A percentile compares a stretch with the other conserved stretches of the same genome.
Conservation (phyloP, 805 yeast species). For the Metschnikowia gruessii region DNA sequence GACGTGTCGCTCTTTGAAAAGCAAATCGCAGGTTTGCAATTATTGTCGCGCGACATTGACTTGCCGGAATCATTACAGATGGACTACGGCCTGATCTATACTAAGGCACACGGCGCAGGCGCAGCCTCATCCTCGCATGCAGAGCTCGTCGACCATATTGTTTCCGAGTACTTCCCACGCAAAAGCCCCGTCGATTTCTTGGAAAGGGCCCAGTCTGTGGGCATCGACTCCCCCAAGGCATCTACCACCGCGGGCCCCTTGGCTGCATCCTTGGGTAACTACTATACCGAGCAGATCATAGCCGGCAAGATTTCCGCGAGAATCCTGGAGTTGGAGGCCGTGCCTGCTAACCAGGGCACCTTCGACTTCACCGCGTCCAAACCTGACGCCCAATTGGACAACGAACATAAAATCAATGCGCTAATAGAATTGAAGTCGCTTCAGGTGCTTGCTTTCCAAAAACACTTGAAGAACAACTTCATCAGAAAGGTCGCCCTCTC, state of each 20-base stretch:
- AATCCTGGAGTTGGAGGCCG: conserved; percentile 55
- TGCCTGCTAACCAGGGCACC: conserved; percentile 72
- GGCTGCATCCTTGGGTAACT: conserved; percentile 47
- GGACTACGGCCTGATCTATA: conserved; percentile 26
- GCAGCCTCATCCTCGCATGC: conserved; percentile 19
- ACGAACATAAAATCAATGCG: conserved; percentile 54
- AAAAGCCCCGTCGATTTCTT: conserved; percentile 12
- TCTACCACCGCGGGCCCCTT: conserved; percentile 29
- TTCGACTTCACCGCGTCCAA: conserved; percentile 24
- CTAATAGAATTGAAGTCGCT: conserved; percentile 68
- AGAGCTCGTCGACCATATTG: conserved; percentile 11
- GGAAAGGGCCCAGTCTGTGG: conserved; percentile 40
- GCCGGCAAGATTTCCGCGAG: conserved; percentile 54
- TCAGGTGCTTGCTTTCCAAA: conserved; percentile 65
- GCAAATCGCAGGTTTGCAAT: conserved; percentile 62
- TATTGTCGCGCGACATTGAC: conserved; percentile 63
- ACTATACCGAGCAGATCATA: conserved; percentile 51
- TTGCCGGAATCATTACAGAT: conserved; percentile 53
- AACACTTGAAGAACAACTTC: conserved; percentile 60
- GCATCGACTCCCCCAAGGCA: conserved; percentile 29
- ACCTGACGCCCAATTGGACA: neutral
- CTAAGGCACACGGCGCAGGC: conserved; percentile 10
- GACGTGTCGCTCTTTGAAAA: conserved; percentile 40
- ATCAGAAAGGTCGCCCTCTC: conserved; percentile 51
- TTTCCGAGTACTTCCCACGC: conserved; percentile 11